Base-by-base conservation (phyloP, 139 green algal species). In the Micractinium sp. region DNA sequence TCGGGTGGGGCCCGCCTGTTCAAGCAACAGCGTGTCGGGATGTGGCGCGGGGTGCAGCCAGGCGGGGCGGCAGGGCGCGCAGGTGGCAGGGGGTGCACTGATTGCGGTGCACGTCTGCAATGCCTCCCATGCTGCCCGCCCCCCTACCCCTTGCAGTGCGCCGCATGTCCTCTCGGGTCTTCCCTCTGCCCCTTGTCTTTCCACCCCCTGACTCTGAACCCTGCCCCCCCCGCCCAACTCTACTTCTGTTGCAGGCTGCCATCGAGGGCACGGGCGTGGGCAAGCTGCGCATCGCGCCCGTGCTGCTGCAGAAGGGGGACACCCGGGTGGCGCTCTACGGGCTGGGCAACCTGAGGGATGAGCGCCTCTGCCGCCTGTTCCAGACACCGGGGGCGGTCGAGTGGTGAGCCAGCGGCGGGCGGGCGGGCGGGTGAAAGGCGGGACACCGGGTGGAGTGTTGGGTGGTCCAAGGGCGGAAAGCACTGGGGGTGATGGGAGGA, bases 251-350 rank as follows among this genome's bases (percentile, higher is more conserved):
- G 61, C 87, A 90, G 87, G 82, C 71, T 1, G 38, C 81, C 23
- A 93, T 93, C 20, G 77, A 83, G 92, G 78, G 73, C 38, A 82
- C 81, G 36, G 87, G 85, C 27, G 66, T 81, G 31, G 91, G 91
- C 73, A 91, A 86, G 71, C 41, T 95, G 61, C 82, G 85, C 81
- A 91, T 94, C 76, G 84, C 92, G 2, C 95, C 95, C 20, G 89
- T 97, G 36, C 93, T 97, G 23, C 63, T 98, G 35, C 87, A 94
- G n/a, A 98, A 98, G 94, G 96, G 98, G 13, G 61, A 81, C 35
- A 99, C 97, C 18, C 94, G 94, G 63, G 16, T 99, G n/a, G 97
- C 97, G 12, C 87, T 99, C 85, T 99, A 99, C 91, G 98, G 98
- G 3, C 91, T 99, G 47, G 98, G 98, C 53, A 97, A 98, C 92